phyloP scores from a whole-genome alignment of 257 asterid species.

The Voacanga thouarsii region DNA sequence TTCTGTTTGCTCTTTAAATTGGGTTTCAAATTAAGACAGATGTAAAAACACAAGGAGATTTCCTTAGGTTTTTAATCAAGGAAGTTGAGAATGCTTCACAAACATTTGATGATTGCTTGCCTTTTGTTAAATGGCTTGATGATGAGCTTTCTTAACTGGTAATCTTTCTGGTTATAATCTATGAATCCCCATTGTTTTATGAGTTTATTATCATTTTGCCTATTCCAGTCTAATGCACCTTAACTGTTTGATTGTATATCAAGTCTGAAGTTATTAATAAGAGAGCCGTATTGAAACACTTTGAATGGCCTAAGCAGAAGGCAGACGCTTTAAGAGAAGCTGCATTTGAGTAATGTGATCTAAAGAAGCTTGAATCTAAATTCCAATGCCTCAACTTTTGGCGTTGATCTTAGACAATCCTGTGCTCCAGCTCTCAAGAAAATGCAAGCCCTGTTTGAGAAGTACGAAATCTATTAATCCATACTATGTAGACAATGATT shows the following conservation, averaged over 20 bases:
- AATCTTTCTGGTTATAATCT: not conserved
- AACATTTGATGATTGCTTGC: constrained; percentile 89
- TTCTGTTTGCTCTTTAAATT: not conserved
- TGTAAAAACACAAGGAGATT: constrained; percentile 93
- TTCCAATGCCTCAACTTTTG: constrained; percentile 68
- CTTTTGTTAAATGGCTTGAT: constrained; percentile 98
- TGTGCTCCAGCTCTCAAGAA: constrained; percentile 80
- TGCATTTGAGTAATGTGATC: constrained; percentile 88
- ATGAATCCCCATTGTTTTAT: not conserved
- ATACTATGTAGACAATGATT: not conserved
- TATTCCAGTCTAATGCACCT: not conserved
- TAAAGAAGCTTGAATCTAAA: constrained; percentile 83
- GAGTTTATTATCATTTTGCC: not conserved
- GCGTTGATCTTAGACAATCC: constrained; percentile 71
- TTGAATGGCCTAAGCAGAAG: constrained; percentile 90
- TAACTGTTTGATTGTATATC: not conserved
- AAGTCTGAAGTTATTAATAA: constrained; percentile 46
- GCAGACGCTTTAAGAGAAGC: constrained; percentile 98
- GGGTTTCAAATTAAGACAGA: constrained; percentile 83
- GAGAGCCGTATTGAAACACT: constrained; percentile 98
- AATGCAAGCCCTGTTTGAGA: constrained; percentile 86
- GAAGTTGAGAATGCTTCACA: constrained; percentile 81
- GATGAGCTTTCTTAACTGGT: constrained; percentile 95
- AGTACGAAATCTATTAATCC: constrained; percentile 34
- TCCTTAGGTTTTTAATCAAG: constrained; percentile 79